Conservation (phyloP, 345 rosid species). For the Syzygium aromaticum region DNA sequence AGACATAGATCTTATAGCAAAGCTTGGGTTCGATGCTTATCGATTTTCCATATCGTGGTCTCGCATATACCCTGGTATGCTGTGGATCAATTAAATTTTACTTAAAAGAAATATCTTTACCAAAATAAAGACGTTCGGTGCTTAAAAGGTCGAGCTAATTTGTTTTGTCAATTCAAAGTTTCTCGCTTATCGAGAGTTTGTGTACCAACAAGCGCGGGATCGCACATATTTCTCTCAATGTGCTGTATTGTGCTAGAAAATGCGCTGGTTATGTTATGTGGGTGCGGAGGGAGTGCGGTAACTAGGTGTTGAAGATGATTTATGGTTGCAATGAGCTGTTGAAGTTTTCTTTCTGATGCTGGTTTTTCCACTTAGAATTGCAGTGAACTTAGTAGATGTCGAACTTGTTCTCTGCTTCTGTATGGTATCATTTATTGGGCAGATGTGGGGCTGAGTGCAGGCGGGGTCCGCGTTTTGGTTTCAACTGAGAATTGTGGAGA, state of each 20-base stretch:
- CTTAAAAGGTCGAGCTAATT: neutral
- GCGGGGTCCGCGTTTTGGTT: neutral
- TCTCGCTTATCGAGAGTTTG: neutral
- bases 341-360: neutral
- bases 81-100: neutral
- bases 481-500: neutral
- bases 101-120: neutral
- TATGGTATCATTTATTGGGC: neutral
- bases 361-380: neutral
- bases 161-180: neutral
- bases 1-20: conserved; percentile 60
- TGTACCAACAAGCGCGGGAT: neutral
- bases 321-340: neutral
- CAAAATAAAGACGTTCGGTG: neutral
- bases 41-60: conserved; percentile 92
- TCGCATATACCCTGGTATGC: conserved; percentile 81
- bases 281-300: neutral
- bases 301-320: neutral
- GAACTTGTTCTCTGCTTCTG: neutral
- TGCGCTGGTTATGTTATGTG: neutral
- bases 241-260: neutral
- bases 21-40: conserved; percentile 76
- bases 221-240: neutral
- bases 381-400: neutral
- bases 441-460: neutral